phyloP scores from a whole-genome alignment of 768 basidiomycete species.

The Russula lepida region DNA sequence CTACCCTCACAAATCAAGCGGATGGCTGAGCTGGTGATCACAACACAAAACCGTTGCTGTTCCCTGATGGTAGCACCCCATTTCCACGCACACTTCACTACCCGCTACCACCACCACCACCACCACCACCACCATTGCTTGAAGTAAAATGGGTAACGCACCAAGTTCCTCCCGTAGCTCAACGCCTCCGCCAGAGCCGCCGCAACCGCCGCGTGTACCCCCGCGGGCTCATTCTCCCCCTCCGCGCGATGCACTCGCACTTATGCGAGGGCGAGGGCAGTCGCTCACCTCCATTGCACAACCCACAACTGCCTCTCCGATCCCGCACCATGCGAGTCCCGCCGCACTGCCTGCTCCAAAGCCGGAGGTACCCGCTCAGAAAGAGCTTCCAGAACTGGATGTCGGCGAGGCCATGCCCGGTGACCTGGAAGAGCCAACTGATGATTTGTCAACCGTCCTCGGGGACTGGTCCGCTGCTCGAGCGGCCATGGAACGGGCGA shows the following conservation, averaged over 20 bases:
- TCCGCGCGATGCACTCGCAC: conserved; percentile 14
- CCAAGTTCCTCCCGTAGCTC: conserved; percentile 12
- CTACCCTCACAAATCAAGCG: conserved; percentile 9
- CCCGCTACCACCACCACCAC: background rate
- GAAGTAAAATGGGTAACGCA: conserved; percentile 17
- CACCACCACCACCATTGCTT: background rate
- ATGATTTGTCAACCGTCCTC: background rate
- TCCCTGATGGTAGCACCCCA: background rate
- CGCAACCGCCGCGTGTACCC: conserved; percentile 12
- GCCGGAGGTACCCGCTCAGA: background rate
- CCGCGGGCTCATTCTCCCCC: conserved; percentile 10
- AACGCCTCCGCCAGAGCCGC: conserved; percentile 12
- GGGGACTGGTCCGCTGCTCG: conserved; percentile 15
- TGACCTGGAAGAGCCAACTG: conserved; percentile 8
- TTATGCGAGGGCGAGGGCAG: conserved; percentile 19
- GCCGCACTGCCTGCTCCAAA: background rate
- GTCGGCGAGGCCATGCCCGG: conserved; percentile 13
- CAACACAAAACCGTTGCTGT: conserved; percentile 12
- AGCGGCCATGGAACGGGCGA: conserved; percentile 14
- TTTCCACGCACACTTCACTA: background rate
- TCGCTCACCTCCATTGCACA: conserved; percentile 7
- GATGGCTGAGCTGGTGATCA: conserved; percentile 1
- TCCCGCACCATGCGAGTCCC: background rate
- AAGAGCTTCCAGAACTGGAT: conserved; percentile 10
- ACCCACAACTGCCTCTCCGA: background rate